A percentile compares a stretch with the other conserved stretches of the same genome.
Conservation (phyloP, 768 basidiomycete species). For the Rhodocollybia butyracea region DNA sequence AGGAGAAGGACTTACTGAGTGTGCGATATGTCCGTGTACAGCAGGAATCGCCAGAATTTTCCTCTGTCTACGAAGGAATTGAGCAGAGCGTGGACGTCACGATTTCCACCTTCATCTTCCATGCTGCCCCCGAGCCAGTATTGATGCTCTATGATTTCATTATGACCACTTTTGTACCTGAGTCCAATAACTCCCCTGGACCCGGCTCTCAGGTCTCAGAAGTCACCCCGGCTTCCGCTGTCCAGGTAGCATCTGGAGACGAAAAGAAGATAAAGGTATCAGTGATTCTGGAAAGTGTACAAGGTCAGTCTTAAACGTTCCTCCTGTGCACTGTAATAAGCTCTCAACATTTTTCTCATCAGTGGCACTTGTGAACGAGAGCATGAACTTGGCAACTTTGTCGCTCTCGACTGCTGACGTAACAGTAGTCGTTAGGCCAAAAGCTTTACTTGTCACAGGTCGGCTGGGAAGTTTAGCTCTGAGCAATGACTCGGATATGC, state of each 20-base stretch:
- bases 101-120: conserved; percentile 88
- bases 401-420: conserved; percentile 90
- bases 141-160: conserved; percentile 92
- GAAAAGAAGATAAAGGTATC: conserved; percentile 72
- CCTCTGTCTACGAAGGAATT: conserved; percentile 73
- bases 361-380: conserved; percentile 80
- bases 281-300: conserved; percentile 80
- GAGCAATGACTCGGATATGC: conserved; percentile 61
- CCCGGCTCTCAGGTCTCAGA: not conserved
- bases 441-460: conserved; percentile 75
- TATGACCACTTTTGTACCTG: conserved; percentile 91
- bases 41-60: conserved; percentile 81
- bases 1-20: conserved; percentile 66
- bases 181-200: conserved; percentile 15
- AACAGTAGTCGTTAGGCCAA: conserved; percentile 64
- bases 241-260: conserved; percentile 11
- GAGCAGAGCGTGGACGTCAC: conserved; percentile 86
- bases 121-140: conserved; percentile 86
- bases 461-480: conserved; percentile 82
- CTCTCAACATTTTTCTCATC: not conserved
- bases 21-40: conserved; percentile 81
- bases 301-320: conserved; percentile 45
- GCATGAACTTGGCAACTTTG: conserved; percentile 74
- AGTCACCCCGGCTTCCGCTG: conserved; percentile 6
- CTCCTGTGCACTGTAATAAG: not conserved